Evolutionary conservation across 2,329 filamentous ascomycete genomes (phyloP).

Genomic region (Diaporthe sp.): DNA sequence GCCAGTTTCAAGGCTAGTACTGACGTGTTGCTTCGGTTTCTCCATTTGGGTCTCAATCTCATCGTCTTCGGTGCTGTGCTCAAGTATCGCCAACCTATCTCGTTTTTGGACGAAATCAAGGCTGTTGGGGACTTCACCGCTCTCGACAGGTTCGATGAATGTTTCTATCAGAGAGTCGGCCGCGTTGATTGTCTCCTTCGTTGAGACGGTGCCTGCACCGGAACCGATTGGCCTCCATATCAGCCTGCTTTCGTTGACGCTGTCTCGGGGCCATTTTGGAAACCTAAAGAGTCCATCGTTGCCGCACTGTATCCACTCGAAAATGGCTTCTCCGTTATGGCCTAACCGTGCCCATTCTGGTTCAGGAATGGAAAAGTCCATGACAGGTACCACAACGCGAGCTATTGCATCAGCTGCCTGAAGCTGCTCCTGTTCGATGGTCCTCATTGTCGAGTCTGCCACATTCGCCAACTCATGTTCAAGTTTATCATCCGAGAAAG

Average conservation of each 20-base stretch:
- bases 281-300: conserved; percentile 42
- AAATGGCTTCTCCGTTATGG: conserved; percentile 41
- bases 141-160: conserved; percentile 38
- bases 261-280: conserved; percentile 45
- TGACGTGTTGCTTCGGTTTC: background rate
- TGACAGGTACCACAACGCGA: conserved; percentile 47
- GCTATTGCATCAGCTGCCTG: conserved; percentile 46
- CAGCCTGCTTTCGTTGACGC: conserved; percentile 44
- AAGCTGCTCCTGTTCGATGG: conserved; percentile 47
- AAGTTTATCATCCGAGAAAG: conserved; percentile 20
- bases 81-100: conserved; percentile 42
- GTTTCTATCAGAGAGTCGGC: conserved; percentile 34
- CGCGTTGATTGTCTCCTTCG: conserved; percentile 43
- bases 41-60: conserved; percentile 39
- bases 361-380: conserved; percentile 47
- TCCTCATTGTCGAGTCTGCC: conserved; percentile 42
- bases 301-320: conserved; percentile 43
- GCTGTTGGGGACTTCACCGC: conserved; percentile 42
- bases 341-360: conserved; percentile 45
- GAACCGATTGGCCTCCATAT: conserved; percentile 45
- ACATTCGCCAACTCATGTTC: conserved; percentile 37
- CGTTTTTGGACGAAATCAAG: conserved; percentile 44
- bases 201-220: background rate
- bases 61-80: conserved; percentile 42
- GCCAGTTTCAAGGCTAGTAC: background rate